These are phyloP conservation scores for Trichomonas tenax DNA, from an alignment of 208 protist genomes.

Conservation along the genomic window DNA sequence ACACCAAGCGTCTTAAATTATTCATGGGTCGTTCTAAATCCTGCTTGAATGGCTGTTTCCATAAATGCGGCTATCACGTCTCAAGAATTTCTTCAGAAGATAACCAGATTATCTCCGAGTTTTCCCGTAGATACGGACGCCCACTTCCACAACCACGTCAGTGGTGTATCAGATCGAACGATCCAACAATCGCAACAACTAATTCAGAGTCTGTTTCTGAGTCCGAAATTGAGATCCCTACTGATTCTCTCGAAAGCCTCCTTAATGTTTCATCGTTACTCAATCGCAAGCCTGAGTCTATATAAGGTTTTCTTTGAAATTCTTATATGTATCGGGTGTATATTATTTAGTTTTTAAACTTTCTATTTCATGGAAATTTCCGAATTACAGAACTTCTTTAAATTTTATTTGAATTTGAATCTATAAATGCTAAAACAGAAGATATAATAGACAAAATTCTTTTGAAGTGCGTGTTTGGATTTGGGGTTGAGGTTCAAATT, in stretches of 20 bases:
- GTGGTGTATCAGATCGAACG: background rate
- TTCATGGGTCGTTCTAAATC: background rate
- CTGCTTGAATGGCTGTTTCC: background rate
- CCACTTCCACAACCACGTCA: background rate
- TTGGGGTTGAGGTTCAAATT: too few relatives aligned
- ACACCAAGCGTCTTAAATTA: background rate
- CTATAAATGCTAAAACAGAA: too few relatives aligned
- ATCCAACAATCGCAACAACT: background rate
- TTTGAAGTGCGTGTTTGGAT: too few relatives aligned
- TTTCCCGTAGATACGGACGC: background rate
- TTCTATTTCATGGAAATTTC: too few relatives aligned
- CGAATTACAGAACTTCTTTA: too few relatives aligned
- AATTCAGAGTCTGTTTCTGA: background rate
- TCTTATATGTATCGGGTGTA: background rate
- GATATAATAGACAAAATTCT: too few relatives aligned
- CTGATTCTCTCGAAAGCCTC: background rate
- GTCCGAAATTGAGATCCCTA: background rate
- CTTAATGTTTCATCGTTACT: background rate
- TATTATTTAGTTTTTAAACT: too few relatives aligned
- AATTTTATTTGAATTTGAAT: too few relatives aligned
- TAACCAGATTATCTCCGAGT: background rate
- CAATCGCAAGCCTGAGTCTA: background rate
- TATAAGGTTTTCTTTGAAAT: background rate
- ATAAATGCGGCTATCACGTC: background rate
- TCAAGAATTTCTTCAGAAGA: background rate